Conservation (phyloP, 345 rosid species). For the Kernera saxatilis region DNA sequence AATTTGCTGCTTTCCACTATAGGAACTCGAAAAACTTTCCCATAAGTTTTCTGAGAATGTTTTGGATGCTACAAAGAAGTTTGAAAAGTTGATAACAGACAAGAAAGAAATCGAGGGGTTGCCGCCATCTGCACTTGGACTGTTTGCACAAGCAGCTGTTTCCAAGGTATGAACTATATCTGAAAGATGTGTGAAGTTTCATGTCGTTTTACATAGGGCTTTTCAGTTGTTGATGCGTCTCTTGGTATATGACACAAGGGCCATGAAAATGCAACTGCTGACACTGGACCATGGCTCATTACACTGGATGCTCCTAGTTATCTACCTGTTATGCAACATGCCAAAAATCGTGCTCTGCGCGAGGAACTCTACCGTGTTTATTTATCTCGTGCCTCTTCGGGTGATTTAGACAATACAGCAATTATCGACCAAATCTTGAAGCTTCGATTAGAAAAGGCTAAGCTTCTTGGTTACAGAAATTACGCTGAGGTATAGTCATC, state of each 20-base stretch:
- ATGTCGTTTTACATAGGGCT: neutral
- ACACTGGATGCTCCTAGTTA: constrained; percentile 85
- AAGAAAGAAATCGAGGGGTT: constrained; percentile 85
- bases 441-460: constrained; percentile 83
- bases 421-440: constrained; percentile 74
- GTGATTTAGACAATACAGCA: constrained; percentile 73
- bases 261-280: constrained; percentile 77
- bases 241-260: constrained; percentile 47
- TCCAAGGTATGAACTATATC: constrained; percentile 54
- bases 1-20: constrained; percentile 10
- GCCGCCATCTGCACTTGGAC: constrained; percentile 83
- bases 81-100: constrained; percentile 75
- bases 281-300: constrained; percentile 87
- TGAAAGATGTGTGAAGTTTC: neutral
- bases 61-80: constrained; percentile 86
- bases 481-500: constrained; percentile 74
- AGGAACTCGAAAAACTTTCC: constrained; percentile 79
- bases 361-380: constrained; percentile 85
- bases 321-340: constrained; percentile 89
- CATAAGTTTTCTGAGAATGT: constrained; percentile 83
- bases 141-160: constrained; percentile 86
- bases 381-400: constrained; percentile 69
- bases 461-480: constrained; percentile 69
- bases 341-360: constrained; percentile 71
- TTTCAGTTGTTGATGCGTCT: constrained; percentile 2